Base-by-base conservation (phyloP, 257 asterid species). In the Fraxinus americana region DNA sequence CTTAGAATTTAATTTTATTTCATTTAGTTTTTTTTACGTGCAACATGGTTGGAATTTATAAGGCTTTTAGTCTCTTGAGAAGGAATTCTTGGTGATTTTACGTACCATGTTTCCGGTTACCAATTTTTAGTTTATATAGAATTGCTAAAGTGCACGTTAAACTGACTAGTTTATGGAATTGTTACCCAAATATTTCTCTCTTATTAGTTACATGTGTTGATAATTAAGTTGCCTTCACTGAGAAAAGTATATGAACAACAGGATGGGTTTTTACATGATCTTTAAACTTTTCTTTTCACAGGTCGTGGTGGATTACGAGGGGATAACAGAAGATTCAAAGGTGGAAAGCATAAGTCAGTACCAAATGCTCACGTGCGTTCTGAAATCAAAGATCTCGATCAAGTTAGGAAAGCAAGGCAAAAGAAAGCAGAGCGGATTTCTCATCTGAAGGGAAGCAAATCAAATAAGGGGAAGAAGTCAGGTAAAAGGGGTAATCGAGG, bases 311-410 rank as follows among this genome's bases (percentile, higher is more conserved):
- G 89, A 83, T 84, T 77, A 21, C 86, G 82, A 63, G 94, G 88
- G 74, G 91, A 82, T 79, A 66, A 78, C 80, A 82, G 89, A 63
- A 82, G 89, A 79, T 89, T 86, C 86, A 85, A 89, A 79, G 93
- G 97, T 41, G 94, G 96, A 74, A 83, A 70, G 77, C 75, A 67
- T 14, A 81, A 72, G 7, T 8, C 87, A 3, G 78, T 95, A 67
- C 94, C 97, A 19, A 95, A 95, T 68, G 97, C 99, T 23, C 96
- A 95, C 72, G 85, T 95, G 21, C 92, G 90, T 59, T 89, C 97
- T 36, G 98, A 93, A 81, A 88, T 90, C 77, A 95, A 91, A 83
- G 90, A 95, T 75, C 72, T 57, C 1, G 97, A 93, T 21, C 99
- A 92, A 80, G 90, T 95, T 76, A 82, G 98, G 69, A 95, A 95